Base-by-base conservation (phyloP, 2,329 filamentous ascomycete species). In the Arthrobotrys sinensis region DNA sequence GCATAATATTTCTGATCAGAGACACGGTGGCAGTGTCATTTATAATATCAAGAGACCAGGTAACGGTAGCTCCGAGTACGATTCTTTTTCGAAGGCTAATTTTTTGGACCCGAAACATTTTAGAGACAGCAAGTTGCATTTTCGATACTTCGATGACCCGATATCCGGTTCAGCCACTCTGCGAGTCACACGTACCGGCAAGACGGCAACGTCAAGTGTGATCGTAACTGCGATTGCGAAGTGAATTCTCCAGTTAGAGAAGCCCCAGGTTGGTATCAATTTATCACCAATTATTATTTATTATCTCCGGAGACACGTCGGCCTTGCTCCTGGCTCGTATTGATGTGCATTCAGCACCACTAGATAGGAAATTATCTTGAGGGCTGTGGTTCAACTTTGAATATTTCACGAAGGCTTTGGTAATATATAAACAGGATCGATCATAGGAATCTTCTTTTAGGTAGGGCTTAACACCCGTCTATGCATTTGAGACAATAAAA, bases 401-500 rank as follows among this genome's bases (percentile, higher is more conserved):
- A 36, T 36, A 36, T 36, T 28, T 24, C 19, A 16, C n/a, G 5
- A 50, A 4, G 46, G 19, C 19, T 28, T 50, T 3, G 11, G 8
- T 19, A 3, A 10, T 50, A 21, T 53, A 34, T 53, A 4, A 11
- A 36, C 52, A 36, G 28, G 52, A 38, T 57, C 28, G 16, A 38
- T 57, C 32, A 1, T 57, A 57, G 34, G 52, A 57, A 57, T 57
- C 52, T 38, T 38, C 11, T 36, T 32, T 28, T n/a, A n/a, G 50
- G 50, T 24, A 32, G 50, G 28, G 24, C 24, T 36, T 45, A 12
- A 45, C 40, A 45, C 40, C 52, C 52, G 52, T 38, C 52, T 38
- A 19, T 38, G 52, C 50, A 50, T 70, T 24, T 70, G 66, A 70
- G 66, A 70, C 66, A 70, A 70, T 70, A 70, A 24, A 63, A 63